Percentiles rank a stretch among this genome's conserved stretches.
These are phyloP conservation scores for Lepidium didymum DNA, from an alignment of 345 rosid genomes.

Conservation along the genomic window DNA sequence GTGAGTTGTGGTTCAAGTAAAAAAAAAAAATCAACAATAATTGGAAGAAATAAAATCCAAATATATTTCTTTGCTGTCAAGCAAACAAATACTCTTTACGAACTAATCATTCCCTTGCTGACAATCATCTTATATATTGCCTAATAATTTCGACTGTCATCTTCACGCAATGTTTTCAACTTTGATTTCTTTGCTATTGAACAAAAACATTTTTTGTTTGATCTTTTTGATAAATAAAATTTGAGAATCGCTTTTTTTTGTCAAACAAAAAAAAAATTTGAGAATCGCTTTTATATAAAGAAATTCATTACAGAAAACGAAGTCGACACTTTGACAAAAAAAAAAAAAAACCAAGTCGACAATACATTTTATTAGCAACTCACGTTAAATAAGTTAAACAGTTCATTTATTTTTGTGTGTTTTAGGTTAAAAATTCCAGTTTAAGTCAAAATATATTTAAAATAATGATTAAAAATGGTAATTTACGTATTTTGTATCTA, in stretches of 20 bases:
- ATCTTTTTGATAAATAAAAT: not conserved
- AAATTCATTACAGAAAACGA: too few species aligned
- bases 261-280: too few species aligned
- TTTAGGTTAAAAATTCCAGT: too few species aligned
- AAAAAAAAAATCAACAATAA: not conserved
- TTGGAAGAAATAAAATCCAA: not conserved
- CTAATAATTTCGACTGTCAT: conserved; percentile 10
- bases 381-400: too few species aligned
- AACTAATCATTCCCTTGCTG: conserved; percentile 9
- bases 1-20: too few species aligned
- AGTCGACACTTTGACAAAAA: too few species aligned
- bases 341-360: too few species aligned
- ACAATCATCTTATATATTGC: not conserved
- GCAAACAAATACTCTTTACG: conserved; percentile 13
- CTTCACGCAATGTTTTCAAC: conserved; percentile 6
- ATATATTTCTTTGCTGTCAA: conserved; percentile 15
- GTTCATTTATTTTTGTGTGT: too few species aligned
- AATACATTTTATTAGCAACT: too few species aligned
- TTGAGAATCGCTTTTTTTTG: not conserved
- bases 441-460: too few species aligned
- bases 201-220: not conserved
- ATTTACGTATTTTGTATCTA: too few species aligned
- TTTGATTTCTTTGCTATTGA: not conserved
- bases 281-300: not conserved
- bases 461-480: too few species aligned